Conservation (phyloP, 495 filamentous ascomycete genomes). For the Tuber melanosporum region DNA sequence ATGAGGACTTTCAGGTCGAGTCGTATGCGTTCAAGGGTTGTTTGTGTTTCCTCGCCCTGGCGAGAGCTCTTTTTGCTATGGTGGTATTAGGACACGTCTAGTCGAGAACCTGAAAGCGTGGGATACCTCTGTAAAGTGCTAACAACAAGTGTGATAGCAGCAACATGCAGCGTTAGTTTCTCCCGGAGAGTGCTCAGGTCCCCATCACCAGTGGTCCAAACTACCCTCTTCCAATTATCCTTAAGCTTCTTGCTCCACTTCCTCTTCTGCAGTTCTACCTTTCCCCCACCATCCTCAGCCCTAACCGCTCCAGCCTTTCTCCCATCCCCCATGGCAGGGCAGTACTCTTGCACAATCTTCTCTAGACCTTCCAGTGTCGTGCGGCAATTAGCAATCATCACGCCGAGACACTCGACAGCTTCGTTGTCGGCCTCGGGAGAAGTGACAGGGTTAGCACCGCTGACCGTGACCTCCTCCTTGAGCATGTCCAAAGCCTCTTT, state of each 20-base stretch:
- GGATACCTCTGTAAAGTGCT: conserved; percentile 6
- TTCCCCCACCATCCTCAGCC: not conserved
- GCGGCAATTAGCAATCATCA: conserved; percentile 5
- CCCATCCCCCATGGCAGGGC: not conserved
- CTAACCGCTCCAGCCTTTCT: not conserved
- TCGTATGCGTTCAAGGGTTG: not conserved
- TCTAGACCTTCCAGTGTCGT: conserved; percentile 5
- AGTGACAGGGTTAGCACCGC: not conserved
- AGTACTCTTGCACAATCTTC: conserved; percentile 4
- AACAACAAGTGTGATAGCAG: not conserved
- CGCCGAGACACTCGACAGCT: not conserved
- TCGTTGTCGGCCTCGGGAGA: not conserved
- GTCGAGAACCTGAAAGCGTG: not conserved
- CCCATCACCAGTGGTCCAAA: conserved; percentile 4
- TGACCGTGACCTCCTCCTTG: conserved; percentile 30
- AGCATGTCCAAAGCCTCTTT: conserved; percentile 44
- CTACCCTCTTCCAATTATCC: conserved; percentile 7
- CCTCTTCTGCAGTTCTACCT: not conserved
- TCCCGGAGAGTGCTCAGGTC: not conserved
- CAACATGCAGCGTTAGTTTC: not conserved
- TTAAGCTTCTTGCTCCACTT: conserved; percentile 7
- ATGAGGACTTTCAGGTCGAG: not conserved
- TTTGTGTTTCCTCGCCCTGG: not conserved
- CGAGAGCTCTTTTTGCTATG: not conserved
- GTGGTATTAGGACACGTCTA: not conserved